Base-by-base conservation (phyloP, 2,329 filamentous ascomycete genomes). In the Proliferodiscus dingleyae region DNA sequence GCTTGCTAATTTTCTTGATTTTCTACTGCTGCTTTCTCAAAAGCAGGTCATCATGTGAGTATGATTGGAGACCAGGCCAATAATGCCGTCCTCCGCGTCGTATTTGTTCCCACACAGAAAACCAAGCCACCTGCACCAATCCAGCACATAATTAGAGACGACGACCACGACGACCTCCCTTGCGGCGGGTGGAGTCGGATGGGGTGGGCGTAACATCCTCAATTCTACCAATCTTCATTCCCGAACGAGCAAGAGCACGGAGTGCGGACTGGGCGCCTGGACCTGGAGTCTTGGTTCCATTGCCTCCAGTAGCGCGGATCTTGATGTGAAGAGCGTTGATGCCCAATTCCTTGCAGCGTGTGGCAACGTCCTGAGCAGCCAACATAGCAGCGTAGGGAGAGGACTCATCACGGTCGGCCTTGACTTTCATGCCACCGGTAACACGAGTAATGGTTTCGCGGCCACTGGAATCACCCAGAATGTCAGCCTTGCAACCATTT, bases 101-200 rank as follows among this genome's bases (percentile, higher is more conserved):
- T 80, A 82, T 78, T 81, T 78, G 79, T 76, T 73, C 74, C 76
- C 77, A 78, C 72, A 77, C 71, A 68, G 66, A 67, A 66, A 65
- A 64, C 67, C 64, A 64, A 61, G 57, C 58, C 56, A 21, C 32
- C 53, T 54, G 58, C 38, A 47, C 52, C 46, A 55, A 46, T 37
- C 44, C 37, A 49, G 33, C 61, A 60, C 56, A 56, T 54, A 58
- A 65, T 71, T 87, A 98, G 75, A 98, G 87, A 95, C 93, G 91
- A 79, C 93, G 93, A 97, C 93, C 93, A 87, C 93, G 91, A 77
- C 93, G 90, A 96, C 93, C 93, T 80, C 93, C 93, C 89, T 98
- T 98, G 80, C 91, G 90, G 78, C 93, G 88, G 68, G 93, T 98
- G 73, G 89, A 95, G 77, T 98, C 93, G 74, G 93, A 98, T 66